phyloP scores from a whole-genome alignment of 805 yeast genomes.

The Lachancea mirantina region DNA sequence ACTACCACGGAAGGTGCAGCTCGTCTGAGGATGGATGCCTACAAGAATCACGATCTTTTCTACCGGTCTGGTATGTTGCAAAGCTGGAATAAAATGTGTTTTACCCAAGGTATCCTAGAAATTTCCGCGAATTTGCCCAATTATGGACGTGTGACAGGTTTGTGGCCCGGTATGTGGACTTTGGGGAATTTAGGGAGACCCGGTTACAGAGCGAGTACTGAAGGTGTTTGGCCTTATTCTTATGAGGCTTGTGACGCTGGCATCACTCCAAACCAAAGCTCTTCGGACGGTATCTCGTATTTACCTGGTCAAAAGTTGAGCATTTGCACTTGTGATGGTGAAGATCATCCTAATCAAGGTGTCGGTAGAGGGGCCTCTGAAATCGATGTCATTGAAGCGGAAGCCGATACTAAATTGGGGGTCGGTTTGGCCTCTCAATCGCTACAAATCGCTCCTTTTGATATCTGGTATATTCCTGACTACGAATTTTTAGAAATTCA shows the following conservation, averaged over 20 bases:
- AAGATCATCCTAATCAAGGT: constrained; percentile 84
- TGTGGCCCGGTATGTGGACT: constrained; percentile 97
- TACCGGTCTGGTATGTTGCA: constrained; percentile 91
- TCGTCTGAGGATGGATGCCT: constrained; percentile 70
- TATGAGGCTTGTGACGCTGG: constrained; percentile 89
- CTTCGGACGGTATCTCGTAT: constrained; percentile 81
- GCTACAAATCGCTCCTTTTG: constrained; percentile 86
- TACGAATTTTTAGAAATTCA: constrained; percentile 69
- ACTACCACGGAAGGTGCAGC: constrained; percentile 70
- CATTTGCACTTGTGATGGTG: constrained; percentile 73
- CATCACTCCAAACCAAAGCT: constrained; percentile 87
- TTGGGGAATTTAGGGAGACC: constrained; percentile 91
- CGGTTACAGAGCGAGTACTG: constrained; percentile 79
- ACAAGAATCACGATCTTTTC: constrained; percentile 63
- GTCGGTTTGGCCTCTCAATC: constrained; percentile 86
- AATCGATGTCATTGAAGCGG: constrained; percentile 87
- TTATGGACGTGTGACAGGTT: constrained; percentile 67
- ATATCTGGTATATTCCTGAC: constrained; percentile 91
- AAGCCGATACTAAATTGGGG: constrained; percentile 48
- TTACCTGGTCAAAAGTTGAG: constrained; percentile 78
- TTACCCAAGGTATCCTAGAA: constrained; percentile 75
- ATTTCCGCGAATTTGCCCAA: constrained; percentile 75
- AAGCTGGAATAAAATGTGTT: constrained; percentile 87
- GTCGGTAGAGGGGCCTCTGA: constrained; percentile 93
- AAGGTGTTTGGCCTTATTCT: constrained; percentile 93